Percentiles rank a stretch among this genome's conserved stretches.
phyloP scores from a whole-genome alignment of 1,284 basidiomycete species.

The Malassezia globosa region DNA sequence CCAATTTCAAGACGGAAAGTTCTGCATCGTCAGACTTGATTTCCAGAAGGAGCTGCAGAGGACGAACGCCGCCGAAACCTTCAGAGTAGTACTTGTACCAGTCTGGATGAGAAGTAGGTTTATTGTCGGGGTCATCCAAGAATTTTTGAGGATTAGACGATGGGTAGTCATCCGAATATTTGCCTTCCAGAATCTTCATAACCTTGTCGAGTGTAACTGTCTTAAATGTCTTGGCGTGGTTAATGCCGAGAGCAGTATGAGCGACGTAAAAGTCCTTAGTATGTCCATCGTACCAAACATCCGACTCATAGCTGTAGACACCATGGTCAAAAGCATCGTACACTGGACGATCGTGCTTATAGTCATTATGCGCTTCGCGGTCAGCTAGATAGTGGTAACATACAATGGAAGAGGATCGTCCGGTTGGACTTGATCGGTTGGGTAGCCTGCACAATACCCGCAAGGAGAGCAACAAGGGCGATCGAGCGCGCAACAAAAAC shows the following conservation, averaged over 20 bases:
- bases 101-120: constrained; percentile 2
- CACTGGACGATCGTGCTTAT: constrained; percentile 24
- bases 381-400: too few relatives aligned
- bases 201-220: constrained; percentile 25
- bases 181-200: constrained; percentile 21
- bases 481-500: too few relatives aligned
- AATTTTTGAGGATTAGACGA: constrained; percentile 18
- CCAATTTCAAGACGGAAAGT: constrained; percentile 19
- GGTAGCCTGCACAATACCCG: not conserved
- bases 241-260: constrained; percentile 27
- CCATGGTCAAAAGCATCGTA: constrained; percentile 29
- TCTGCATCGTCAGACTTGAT: constrained; percentile 30
- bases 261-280: constrained; percentile 28
- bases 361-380: constrained; percentile 41
- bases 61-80: constrained; percentile 23
- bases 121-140: constrained; percentile 14
- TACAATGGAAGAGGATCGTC: constrained; percentile 24
- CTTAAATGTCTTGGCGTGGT: constrained; percentile 25
- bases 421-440: constrained; percentile 7
- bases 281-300: constrained; percentile 32
- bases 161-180: constrained; percentile 17
- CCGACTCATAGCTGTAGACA: constrained; percentile 25
- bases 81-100: constrained; percentile 17
- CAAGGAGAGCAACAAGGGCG: not conserved
- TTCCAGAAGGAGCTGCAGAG: constrained; percentile 31